phyloP scores from a whole-genome alignment of 306 rosid genomes.

The Begonia masoniana region DNA sequence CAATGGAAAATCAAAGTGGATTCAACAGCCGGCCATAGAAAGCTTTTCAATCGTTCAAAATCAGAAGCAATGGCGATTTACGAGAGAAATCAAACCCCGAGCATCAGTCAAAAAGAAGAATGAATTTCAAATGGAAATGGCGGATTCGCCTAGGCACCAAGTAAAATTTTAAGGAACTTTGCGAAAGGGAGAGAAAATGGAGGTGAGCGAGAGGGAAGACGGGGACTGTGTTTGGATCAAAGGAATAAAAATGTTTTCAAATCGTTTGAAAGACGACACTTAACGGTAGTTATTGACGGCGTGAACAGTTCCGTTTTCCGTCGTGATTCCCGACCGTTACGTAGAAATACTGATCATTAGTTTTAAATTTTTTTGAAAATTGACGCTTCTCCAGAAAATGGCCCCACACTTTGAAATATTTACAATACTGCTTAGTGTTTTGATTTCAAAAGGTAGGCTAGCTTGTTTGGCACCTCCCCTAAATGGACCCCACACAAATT shows the following conservation, averaged over 20 bases:
- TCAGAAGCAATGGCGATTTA: constrained; percentile 10
- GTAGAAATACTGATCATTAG: neutral
- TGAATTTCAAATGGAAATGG: constrained; percentile 5
- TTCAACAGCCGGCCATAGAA: constrained; percentile 22
- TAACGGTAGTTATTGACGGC: neutral
- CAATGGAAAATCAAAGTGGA: constrained; percentile 27
- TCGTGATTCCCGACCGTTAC: constrained; percentile 2
- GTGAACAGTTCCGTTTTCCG: neutral
- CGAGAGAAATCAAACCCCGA: constrained; percentile 5
- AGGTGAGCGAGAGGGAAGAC: constrained; percentile 16
- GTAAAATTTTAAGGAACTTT: neutral
- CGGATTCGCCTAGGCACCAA: constrained; percentile 7
- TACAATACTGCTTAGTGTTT: too few relatives aligned
- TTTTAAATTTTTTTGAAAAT: too few relatives aligned
- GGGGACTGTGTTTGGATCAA: constrained; percentile 3
- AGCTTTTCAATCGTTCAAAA: neutral
- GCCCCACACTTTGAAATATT: too few relatives aligned
- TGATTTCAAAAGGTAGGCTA: too few relatives aligned
- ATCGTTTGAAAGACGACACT: neutral
- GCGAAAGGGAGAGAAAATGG: constrained; percentile 4
- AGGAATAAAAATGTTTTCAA: neutral
- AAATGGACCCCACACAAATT: too few relatives aligned
- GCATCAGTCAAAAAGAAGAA: constrained; percentile 2
- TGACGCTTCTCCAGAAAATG: too few relatives aligned
- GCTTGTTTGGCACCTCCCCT: too few relatives aligned